phyloP scores from a whole-genome alignment of 2,329 filamentous ascomycete species.

The Pseudogymnoascus destructans region DNA sequence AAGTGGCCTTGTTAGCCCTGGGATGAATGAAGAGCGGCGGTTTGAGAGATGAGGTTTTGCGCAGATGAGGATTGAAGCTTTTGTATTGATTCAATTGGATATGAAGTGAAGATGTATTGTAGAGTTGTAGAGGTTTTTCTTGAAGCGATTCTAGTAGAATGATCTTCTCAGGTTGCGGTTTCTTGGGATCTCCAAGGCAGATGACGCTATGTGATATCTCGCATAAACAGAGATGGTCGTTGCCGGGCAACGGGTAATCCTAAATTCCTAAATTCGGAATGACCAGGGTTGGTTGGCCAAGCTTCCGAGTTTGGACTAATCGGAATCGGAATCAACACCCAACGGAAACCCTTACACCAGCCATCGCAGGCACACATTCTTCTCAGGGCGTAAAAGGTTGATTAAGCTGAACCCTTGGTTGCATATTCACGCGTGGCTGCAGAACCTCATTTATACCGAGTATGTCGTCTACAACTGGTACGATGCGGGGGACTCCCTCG shows the following conservation, averaged over 20 bases:
- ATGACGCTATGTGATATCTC: constrained; percentile 7
- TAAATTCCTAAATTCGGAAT: constrained; percentile 2
- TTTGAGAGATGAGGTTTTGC: constrained; percentile 1
- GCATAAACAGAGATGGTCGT: constrained; percentile 9
- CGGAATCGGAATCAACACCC: constrained; percentile 6
- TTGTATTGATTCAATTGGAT: neutral
- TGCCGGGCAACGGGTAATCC: constrained; percentile 2
- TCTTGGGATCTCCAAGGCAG: constrained; percentile 5
- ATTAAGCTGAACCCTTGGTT: constrained; percentile 6
- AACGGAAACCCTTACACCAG: constrained; percentile 1
- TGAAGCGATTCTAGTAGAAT: neutral
- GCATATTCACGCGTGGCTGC: constrained; percentile 5
- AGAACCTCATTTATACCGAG: neutral
- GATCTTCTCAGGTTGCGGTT: constrained; percentile 4
- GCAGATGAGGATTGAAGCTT: neutral
- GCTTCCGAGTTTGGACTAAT: constrained; percentile 7
- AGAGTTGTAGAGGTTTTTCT: neutral
- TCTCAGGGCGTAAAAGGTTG: constrained; percentile 3
- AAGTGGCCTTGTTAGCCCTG: constrained; percentile 1
- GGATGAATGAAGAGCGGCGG: neutral
- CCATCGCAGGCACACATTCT: constrained; percentile 2
- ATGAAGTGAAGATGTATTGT: neutral
- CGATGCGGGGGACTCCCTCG: constrained; percentile 57
- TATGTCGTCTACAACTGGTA: constrained; percentile 29
- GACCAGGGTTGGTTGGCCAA: constrained; percentile 7